Evolutionary conservation across 2,329 filamentous ascomycete genomes (phyloP), one percentile per base, ranked within the genome.

Genomic region (Bisporella sp.): DNA sequence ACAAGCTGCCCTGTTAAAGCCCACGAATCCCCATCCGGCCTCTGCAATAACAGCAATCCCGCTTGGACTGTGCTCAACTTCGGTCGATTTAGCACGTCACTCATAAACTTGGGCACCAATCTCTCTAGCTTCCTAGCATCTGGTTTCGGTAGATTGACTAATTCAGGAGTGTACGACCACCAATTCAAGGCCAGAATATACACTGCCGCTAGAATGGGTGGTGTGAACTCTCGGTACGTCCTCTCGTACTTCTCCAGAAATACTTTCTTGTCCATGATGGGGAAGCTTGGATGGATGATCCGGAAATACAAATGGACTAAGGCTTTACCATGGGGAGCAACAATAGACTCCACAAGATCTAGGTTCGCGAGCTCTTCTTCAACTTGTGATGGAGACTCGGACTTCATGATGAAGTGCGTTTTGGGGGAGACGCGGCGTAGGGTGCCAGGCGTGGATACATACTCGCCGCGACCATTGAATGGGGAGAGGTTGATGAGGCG

Each of bases 391-490:
- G 82, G 79, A 6, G 85, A 87, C 62, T 79, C 78, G 56, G 78
- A 74, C 69, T 91, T 87, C 72, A 89, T 82, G 65, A 89, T 77
- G 71, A 92, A 91, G 51, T 85, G 89, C 64, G 88, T 85, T 68
- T 79, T 69, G 46, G 84, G 80, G 68, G 84, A 85, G 58, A 90
- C 87, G 66, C 85, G 84, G 59, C 87, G 79, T 47, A 91, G 76
- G 5, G 76, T 81, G 39, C 81, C 80, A 51, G 79, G 74, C 41
- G 84, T 77, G 51, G 87, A 76, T 21, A 85, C 78, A 61, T 84
- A 89, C 69, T 91, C 87, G 70, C 90, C 86, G 62, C 85, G 82
- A 30, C 82, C 82, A 68, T 91, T 85, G 66, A 90, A 90, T 5
- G 82, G 78, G 13, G 86, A 89, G 30, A 91, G 77, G 60, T 87